phyloP scores from a whole-genome alignment of 1,139 yeast species.

The Lodderomyces pseudojiufengensis region DNA sequence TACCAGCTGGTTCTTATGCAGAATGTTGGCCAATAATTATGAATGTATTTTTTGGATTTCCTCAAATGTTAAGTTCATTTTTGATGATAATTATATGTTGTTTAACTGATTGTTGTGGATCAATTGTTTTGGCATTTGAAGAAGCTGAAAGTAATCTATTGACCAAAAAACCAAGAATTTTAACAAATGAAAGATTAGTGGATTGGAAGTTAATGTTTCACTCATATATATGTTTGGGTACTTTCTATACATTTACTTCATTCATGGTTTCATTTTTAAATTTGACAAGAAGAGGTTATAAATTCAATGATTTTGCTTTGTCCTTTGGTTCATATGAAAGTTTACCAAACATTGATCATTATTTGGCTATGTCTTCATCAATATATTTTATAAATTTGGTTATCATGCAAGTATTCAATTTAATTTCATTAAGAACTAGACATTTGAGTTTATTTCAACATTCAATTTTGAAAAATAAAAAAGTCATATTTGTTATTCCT shows the following conservation, averaged over 20 bases:
- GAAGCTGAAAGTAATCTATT: slow-evolving; percentile 43
- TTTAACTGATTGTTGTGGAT: slow-evolving; percentile 46
- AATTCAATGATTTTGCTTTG: slow-evolving; percentile 33
- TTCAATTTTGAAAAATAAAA: slow-evolving; percentile 18
- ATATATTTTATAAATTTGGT: slow-evolving; percentile 50
- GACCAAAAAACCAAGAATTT: slow-evolving; percentile 40
- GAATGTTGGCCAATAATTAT: slow-evolving; percentile 53
- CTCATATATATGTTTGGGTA: slow-evolving; percentile 44
- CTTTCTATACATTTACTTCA: slow-evolving; percentile 40
- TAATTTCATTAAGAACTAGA: slow-evolving; percentile 46
- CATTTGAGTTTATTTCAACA: slow-evolving; percentile 42
- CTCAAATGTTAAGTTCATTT: slow-evolving; percentile 50
- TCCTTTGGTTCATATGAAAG: slow-evolving; percentile 35
- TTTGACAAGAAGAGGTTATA: slow-evolving; percentile 35
- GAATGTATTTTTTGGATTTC: slow-evolving; percentile 48
- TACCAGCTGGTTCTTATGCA: slow-evolving; percentile 54
- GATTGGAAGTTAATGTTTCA: slow-evolving; percentile 40
- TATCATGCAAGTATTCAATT: slow-evolving; percentile 47
- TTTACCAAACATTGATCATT: slow-evolving; percentile 21
- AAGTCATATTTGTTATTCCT: slow-evolving; percentile 33
- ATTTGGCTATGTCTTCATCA: slow-evolving; percentile 38
- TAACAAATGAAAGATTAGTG: slow-evolving; percentile 42
- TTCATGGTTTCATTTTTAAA: slow-evolving; percentile 42
- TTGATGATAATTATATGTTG: slow-evolving; percentile 51
- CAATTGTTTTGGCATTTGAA: slow-evolving; percentile 45